Base-by-base conservation (phyloP, 345 rosid species). In the Pistacia atlantica region DNA sequence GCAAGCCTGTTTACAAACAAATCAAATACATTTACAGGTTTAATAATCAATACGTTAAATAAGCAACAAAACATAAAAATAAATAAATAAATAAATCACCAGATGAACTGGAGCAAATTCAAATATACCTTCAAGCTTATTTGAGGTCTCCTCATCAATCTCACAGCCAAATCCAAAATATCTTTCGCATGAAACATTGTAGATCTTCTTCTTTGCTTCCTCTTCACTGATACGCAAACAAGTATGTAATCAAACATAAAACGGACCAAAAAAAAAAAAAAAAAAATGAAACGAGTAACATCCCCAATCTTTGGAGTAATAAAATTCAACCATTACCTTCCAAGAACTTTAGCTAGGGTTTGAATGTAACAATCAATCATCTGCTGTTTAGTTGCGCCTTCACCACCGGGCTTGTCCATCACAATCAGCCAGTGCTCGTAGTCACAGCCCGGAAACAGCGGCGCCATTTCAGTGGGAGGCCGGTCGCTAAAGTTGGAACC, bases 401-500 rank as follows among this genome's bases (percentile, higher is more conserved):
- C 97, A 2, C 97, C 97, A 4, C 98, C 97, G 8, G 97, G 97
- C 79, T 94, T 92, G 66, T 97, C 97, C 91, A 94, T 97, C 35
- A 97, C 94, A 64, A 92, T 96, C 55, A 96, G 98, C 98, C 98
- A 96, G 84, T 94, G 99, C 79, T 91, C 84, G 67, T 94, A 97
- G 62, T 97, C 99, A 67, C 98, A 94, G 0, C 98, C 98, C 0
- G 97, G 95, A 58, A 97, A 97, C 68, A 94, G 91, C 11, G 97
- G 97, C 4, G 97, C 90, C 98, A 93, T 94, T 77, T 97, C 98
- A 46, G 93, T 94, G 42, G 98, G 97, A 4, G 97, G 98, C 8
- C 98, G 88, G 85, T 97, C 97, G 71, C 97, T 92, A 82, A 89
- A 91, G 84, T 91, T 94, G 8, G 97, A 92, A 37, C 95, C 92